phyloP scores from a whole-genome alignment of 768 basidiomycete species.

The Coprinopsis marcescibilis region DNA sequence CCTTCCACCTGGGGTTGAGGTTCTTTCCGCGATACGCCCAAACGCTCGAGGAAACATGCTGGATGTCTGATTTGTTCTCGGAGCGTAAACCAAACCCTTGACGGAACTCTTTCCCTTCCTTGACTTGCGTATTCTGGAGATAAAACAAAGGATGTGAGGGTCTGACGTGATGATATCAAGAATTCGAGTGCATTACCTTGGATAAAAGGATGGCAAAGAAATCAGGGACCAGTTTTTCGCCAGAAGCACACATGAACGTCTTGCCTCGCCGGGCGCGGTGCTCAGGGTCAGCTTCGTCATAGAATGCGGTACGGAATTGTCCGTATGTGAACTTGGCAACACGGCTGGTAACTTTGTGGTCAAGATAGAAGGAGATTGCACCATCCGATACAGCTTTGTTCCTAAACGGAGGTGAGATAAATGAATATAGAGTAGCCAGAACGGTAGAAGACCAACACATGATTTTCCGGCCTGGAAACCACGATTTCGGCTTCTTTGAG shows the following conservation, averaged over 20 bases:
- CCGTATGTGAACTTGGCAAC: constrained; percentile 47
- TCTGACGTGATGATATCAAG: not conserved
- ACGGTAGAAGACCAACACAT: constrained; percentile 28
- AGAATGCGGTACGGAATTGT: constrained; percentile 32
- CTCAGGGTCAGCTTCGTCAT: constrained; percentile 28
- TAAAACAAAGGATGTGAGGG: not conserved
- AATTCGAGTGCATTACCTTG: constrained; percentile 26
- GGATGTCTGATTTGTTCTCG: constrained; percentile 10
- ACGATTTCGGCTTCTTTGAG: constrained; percentile 27
- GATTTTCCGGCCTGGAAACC: constrained; percentile 40
- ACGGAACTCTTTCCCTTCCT: constrained; percentile 38
- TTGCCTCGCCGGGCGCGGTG: constrained; percentile 30
- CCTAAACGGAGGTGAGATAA: constrained; percentile 11
- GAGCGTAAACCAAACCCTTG: constrained; percentile 8
- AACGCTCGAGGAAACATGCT: constrained; percentile 11
- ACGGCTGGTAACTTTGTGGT: constrained; percentile 44
- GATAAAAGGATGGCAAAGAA: constrained; percentile 40
- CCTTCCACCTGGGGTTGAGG: constrained; percentile 18
- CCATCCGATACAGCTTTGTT: constrained; percentile 53
- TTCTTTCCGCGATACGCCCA: constrained; percentile 18
- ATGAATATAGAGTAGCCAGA: not conserved
- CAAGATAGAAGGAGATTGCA: constrained; percentile 36
- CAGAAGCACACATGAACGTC: constrained; percentile 32
- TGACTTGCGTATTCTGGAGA: constrained; percentile 37
- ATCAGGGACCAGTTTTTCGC: constrained; percentile 32